Evolutionary conservation across 805 yeast species (phyloP), one percentile per base, ranked within the genome.

Genomic region (Saccharomycopsis malanga): DNA sequence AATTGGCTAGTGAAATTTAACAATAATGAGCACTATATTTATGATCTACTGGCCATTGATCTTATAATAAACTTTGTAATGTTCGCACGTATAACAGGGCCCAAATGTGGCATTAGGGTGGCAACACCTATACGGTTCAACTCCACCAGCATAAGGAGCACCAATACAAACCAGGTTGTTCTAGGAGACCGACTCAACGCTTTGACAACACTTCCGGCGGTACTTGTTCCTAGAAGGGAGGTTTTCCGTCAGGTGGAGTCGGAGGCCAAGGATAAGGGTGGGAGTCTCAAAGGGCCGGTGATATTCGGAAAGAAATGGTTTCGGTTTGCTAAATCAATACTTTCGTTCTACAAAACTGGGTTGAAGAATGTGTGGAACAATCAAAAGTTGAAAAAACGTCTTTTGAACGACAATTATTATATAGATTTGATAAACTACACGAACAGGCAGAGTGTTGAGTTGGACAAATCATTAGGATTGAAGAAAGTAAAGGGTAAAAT

Each of bases 301-400:
- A 15, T 44, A 5, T 38, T 39, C 32, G 7, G 57, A 23, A 68
- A 65, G 44, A 76, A 76, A 53, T 67, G 67, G 55, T 57, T 62
- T 20, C 63, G 69, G 1, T 71, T 71, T 53, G 77, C 74, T 4
- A 71, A 72, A 55, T 53, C 63, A 2, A 53, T 77, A 37, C 55
- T 80, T 35, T 59, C 59, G 4, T 79, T 81, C 58, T 83, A 82
- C 63, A 73, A 73, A 50, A 59, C 64, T 2, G 89, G 91, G 1
- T 67, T 82, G 2, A 60, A 64, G 18, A 74, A 73, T 53, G 73
- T 81, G 0, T 79, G 81, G 77, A 52, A 60, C 1, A 77, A 77
- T 50, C 56, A 65, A 24, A 59, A 57, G 21, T 47, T 54, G 1
- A 57, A 70, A 2, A 58, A 57, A 4, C 46, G 52, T 4, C 47